Conservation (phyloP, 1,139 yeast species). For the Pichia sp. region DNA sequence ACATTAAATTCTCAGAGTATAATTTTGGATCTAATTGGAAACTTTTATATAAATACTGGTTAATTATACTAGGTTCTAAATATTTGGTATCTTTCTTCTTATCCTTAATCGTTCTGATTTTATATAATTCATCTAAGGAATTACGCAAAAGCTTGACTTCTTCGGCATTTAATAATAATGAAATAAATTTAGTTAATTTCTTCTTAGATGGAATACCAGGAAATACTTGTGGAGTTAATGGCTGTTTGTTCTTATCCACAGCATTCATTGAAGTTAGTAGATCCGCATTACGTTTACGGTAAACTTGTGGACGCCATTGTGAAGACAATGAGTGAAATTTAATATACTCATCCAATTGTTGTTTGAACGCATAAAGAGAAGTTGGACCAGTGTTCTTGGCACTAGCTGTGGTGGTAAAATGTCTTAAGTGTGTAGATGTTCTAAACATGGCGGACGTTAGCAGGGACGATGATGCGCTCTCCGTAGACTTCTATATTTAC, state of each 20-base stretch:
- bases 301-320: conserved; percentile 36
- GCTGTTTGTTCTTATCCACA: conserved; percentile 37
- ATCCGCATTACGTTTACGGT: conserved; percentile 43
- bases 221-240: conserved; percentile 34
- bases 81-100: conserved; percentile 6
- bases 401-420: conserved; percentile 1
- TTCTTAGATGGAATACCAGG: conserved; percentile 33
- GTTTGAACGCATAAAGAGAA: conserved; percentile 24
- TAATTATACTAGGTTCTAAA: conserved; percentile 19
- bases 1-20: conserved; percentile 18
- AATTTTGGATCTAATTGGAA: conserved; percentile 20
- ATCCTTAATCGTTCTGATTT: conserved; percentile 8
- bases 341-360: conserved; percentile 27
- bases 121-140: conserved; percentile 11
- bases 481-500: neutral
- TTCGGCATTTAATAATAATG: conserved; percentile 28
- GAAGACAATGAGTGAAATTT: conserved; percentile 30
- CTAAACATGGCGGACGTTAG: neutral
- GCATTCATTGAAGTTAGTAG: conserved; percentile 46
- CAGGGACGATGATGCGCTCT: neutral
- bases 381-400: neutral
- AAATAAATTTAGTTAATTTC: conserved; percentile 32
- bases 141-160: conserved; percentile 23
- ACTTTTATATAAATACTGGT: conserved; percentile 23
- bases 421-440: conserved; percentile 1